Base-by-base conservation (phyloP, 352 stramenopile species). In the Halophytophthora polymorphica region DNA sequence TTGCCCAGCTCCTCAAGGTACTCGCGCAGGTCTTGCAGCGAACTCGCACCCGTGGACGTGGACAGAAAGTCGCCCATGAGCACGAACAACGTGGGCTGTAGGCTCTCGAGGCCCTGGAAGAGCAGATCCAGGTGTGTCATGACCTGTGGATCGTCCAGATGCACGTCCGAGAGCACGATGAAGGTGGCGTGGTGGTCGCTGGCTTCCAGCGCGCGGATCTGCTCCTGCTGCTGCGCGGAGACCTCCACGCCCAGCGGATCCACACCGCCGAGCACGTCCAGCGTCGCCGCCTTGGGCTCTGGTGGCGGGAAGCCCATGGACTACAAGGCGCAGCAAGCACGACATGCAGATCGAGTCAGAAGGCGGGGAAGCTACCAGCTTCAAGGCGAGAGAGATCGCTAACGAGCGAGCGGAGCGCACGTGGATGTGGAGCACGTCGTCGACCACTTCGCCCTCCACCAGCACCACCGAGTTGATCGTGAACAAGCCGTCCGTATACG, bases 11-110 rank as follows among this genome's bases (percentile, higher is more conserved):
- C 90, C 38, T 97, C 87, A 29, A 97, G 66, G 45, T 83, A 84
- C 45, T 96, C 90, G 15, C 82, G 92, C 21, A 92, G 64, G 45
- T 95, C 82, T 12, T 84, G 67, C n/a, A 93, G 57, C 18, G 71
- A 79, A 49, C 83, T 86, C 11, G 78, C 69, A 54, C 84, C 87
- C 3, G 96, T 81, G 8, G 85, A 82, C 2, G 72, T 70, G 7
- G 85, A 93, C 42, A 90, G 75, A 53, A 98, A 98, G 63, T 98
- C 90, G 38, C 94, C 94, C 89, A 98, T 97, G 19, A 98, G 77
- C 13, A 97, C 79, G 58, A 98, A 97, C 17, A 98, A 57, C 17
- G 79, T 78, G 10, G 83, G 80, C 42, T 80, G 48, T 11, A 95
- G 66, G 18, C 66, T 76, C 45, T 95, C 73, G 25, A 96, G 87